phyloP scores from a whole-genome alignment of 2,329 filamentous ascomycete species.

The Aspergillus ustus region DNA sequence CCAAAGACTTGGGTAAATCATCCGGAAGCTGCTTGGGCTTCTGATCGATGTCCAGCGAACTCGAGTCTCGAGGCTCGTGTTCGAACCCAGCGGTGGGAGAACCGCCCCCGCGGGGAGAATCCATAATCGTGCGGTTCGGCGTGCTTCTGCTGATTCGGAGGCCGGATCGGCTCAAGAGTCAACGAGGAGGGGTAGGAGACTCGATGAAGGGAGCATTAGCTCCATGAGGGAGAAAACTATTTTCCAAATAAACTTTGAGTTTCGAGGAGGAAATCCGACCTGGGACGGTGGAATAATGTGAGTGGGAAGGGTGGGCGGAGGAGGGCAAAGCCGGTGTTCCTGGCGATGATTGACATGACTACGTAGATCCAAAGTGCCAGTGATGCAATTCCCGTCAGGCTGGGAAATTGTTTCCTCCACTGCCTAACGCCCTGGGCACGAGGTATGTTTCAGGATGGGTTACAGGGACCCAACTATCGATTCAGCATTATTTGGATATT shows the following conservation, averaged over 20 bases:
- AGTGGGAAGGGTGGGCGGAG: not conserved
- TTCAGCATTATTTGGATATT: not conserved
- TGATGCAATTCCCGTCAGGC: constrained; percentile 12
- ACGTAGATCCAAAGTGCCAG: constrained; percentile 20
- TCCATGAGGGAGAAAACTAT: constrained; percentile 26
- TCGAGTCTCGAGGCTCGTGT: constrained; percentile 21
- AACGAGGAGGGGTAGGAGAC: constrained; percentile 20
- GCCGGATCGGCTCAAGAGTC: constrained; percentile 17
- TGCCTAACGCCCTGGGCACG: constrained; percentile 1
- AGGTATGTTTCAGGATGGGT: not conserved
- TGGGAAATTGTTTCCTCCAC: not conserved
- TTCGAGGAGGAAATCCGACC: not conserved
- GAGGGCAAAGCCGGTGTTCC: constrained; percentile 2
- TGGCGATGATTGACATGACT: constrained; percentile 12
- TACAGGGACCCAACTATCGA: not conserved
- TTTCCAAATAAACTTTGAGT: not conserved
- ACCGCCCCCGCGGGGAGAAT: constrained; percentile 38
- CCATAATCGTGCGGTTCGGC: constrained; percentile 32
- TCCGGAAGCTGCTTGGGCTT: constrained; percentile 62
- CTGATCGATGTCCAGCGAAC: constrained; percentile 25
- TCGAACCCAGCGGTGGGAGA: constrained; percentile 30
- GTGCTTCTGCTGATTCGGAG: constrained; percentile 14
- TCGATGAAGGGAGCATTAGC: constrained; percentile 20
- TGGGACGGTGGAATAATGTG: not conserved
- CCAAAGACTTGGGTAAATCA: constrained; percentile 87